Conservation (phyloP, 352 stramenopile species). For the Nothophytophthora sp. region DNA sequence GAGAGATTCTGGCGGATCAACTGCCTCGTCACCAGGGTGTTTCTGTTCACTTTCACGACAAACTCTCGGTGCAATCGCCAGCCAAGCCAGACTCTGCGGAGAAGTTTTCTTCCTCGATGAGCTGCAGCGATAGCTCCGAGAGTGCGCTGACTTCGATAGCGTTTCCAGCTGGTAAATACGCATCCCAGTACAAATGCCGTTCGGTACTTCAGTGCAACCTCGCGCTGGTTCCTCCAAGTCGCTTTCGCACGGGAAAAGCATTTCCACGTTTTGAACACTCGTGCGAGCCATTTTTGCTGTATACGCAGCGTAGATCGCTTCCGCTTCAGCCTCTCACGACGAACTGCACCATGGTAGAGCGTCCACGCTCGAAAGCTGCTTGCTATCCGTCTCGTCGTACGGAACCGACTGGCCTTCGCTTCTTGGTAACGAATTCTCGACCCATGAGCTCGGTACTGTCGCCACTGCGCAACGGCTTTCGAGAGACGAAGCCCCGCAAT, state of each 20-base stretch:
- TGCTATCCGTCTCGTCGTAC: not conserved
- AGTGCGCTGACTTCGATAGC: slow-evolving; percentile 20
- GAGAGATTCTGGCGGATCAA: slow-evolving; percentile 27
- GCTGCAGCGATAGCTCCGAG: slow-evolving; percentile 15
- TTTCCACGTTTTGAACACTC: slow-evolving; percentile 16
- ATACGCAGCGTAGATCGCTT: not conserved
- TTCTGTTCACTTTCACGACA: slow-evolving; percentile 25
- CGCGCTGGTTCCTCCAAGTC: not conserved
- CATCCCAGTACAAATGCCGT: not conserved
- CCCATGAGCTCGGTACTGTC: not conserved
- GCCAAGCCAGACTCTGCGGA: slow-evolving; percentile 17
- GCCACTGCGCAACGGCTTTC: slow-evolving; percentile 13
- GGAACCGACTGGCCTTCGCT: slow-evolving; percentile 1
- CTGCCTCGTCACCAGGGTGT: slow-evolving; percentile 25
- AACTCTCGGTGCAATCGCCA: slow-evolving; percentile 22
- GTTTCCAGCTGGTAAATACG: slow-evolving; percentile 15
- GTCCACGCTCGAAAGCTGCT: slow-evolving; percentile 13
- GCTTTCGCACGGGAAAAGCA: not conserved
- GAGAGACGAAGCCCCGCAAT: slow-evolving; percentile 10
- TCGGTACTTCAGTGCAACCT: slow-evolving; percentile 3
- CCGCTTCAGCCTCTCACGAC: slow-evolving; percentile 9
- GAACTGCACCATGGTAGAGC: slow-evolving; percentile 2
- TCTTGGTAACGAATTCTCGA: slow-evolving; percentile 4
- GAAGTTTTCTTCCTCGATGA: slow-evolving; percentile 7
- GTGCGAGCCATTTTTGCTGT: slow-evolving; percentile 8